Conservation (phyloP, 108 stramenopile genomes). For the Bacterosira constricta region DNA sequence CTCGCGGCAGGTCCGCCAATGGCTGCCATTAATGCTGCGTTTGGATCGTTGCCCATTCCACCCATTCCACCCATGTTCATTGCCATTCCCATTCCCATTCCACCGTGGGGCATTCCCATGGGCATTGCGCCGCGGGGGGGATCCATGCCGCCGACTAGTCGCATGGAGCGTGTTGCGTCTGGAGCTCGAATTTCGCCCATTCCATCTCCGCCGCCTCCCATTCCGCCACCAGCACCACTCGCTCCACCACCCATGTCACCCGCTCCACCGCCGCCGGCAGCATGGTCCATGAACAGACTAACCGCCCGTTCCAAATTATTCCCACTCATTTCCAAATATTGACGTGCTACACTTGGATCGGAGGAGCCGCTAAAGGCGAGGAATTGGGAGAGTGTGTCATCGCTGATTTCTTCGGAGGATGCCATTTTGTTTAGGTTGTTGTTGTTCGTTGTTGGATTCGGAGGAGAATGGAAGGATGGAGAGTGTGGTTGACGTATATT, state of each 20-base stretch:
- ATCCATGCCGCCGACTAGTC: conserved; percentile 67
- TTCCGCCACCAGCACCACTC: conserved; percentile 10
- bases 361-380: conserved; percentile 72
- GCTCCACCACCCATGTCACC: background rate
- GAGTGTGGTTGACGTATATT: too few relatives aligned
- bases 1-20: conserved; percentile 28
- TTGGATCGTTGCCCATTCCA: too few relatives aligned
- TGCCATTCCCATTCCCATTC: background rate
- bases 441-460: too few relatives aligned
- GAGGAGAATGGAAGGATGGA: too few relatives aligned
- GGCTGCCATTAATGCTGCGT: conserved; percentile 37
- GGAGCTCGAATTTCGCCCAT: conserved; percentile 71
- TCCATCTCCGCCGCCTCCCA: background rate
- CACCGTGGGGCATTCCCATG: too few relatives aligned
- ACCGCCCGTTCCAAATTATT: conserved; percentile 77
- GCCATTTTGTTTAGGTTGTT: too few relatives aligned
- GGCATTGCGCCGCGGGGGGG: conserved; percentile 4
- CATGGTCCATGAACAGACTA: conserved; percentile 71
- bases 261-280: conserved; percentile 45
- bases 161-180: conserved; percentile 83
- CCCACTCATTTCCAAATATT: conserved; percentile 88
- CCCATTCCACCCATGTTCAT: background rate
- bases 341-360: conserved; percentile 56
- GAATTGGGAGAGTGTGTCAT: conserved; percentile 66
- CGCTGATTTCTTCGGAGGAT: conserved; percentile 3